phyloP scores from a whole-genome alignment of 2,329 filamentous ascomycete species.

The Stachybotrys elegans region DNA sequence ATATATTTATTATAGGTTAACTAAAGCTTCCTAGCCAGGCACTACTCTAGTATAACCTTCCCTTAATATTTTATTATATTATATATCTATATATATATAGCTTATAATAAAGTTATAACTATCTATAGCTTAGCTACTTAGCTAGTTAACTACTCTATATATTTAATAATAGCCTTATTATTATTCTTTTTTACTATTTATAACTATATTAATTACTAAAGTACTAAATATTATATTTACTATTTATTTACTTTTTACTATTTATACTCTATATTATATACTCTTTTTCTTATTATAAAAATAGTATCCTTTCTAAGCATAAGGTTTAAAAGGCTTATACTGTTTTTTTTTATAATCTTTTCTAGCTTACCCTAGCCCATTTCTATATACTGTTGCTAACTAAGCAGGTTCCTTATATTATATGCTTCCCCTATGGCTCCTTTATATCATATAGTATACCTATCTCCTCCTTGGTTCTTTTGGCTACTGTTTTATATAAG shows the following conservation, averaged over 20 bases:
- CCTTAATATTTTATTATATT: background rate
- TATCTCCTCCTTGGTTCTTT: background rate
- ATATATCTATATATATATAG: background rate
- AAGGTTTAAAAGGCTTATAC: background rate
- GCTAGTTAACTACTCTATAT: background rate
- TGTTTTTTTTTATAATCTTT: background rate
- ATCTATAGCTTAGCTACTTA: background rate
- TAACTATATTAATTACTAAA: background rate
- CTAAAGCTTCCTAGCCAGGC: no score
- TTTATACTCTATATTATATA: background rate
- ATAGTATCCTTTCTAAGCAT: background rate
- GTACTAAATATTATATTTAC: constrained; percentile 1
- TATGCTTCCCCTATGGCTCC: background rate
- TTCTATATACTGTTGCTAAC: background rate
- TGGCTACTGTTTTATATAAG: background rate
- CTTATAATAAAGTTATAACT: background rate
- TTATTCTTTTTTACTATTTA: background rate
- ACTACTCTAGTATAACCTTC: no score
- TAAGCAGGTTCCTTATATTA: background rate
- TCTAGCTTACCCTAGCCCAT: background rate
- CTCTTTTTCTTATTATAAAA: background rate
- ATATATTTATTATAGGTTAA: background rate
- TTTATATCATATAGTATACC: background rate
- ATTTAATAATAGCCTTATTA: background rate
- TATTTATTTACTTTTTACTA: background rate